Conservation (phyloP, 768 basidiomycete species). For the Macrolepiota albuminosa region DNA sequence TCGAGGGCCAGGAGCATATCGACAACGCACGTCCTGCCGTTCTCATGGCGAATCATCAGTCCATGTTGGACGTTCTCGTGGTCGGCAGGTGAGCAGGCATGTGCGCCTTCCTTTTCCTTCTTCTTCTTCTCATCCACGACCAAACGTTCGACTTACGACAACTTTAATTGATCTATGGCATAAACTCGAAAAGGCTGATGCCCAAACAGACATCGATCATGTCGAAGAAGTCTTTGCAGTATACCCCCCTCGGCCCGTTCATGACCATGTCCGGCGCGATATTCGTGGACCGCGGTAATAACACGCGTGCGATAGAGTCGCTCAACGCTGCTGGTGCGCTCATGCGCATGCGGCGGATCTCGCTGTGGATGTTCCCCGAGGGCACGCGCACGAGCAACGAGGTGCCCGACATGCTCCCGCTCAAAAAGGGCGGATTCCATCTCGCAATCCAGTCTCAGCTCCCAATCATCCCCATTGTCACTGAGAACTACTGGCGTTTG, state of each 20-base stretch:
- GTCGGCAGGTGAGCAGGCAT: slow-evolving; percentile 60
- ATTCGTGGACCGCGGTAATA: slow-evolving; percentile 87
- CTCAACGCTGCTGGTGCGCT: slow-evolving; percentile 71
- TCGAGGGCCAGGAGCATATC: slow-evolving; percentile 87
- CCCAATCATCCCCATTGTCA: slow-evolving; percentile 88
- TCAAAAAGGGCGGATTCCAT: slow-evolving; percentile 99
- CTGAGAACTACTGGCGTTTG: slow-evolving; percentile 89
- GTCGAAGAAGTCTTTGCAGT: slow-evolving; percentile 88
- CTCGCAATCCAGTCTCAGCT: slow-evolving; percentile 87
- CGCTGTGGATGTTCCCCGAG: slow-evolving; percentile 95
- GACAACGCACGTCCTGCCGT: slow-evolving; percentile 64
- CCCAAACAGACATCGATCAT: slow-evolving; percentile 82
- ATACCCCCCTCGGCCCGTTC: slow-evolving; percentile 85
- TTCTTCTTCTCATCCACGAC: not conserved
- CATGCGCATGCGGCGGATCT: slow-evolving; percentile 67
- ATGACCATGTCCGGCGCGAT: slow-evolving; percentile 87
- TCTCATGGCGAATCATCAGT: slow-evolving; percentile 89
- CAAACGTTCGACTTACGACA: not conserved
- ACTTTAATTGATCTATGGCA: not conserved
- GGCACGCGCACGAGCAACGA: slow-evolving; percentile 80
- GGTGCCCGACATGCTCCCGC: slow-evolving; percentile 65
- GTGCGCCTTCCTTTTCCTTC: slow-evolving; percentile 7
- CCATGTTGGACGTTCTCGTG: slow-evolving; percentile 82
- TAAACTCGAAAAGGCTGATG: slow-evolving; percentile 52
- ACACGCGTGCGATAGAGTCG: slow-evolving; percentile 65